phyloP scores from a whole-genome alignment of 495 filamentous ascomycete genomes.

The Beverwykella pulmonaria region DNA sequence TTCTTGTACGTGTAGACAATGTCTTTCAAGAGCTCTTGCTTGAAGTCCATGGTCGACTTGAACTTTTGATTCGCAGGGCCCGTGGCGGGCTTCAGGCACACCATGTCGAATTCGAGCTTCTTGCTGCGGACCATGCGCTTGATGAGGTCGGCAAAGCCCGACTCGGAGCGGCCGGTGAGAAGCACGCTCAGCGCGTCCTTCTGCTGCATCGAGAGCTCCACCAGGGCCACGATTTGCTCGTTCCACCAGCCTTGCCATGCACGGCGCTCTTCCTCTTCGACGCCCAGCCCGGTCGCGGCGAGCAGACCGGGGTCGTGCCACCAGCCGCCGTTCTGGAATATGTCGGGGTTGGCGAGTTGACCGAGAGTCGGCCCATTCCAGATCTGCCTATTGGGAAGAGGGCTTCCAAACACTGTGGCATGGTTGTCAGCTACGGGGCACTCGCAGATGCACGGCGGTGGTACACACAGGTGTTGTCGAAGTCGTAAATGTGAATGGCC shows the following conservation, averaged over 20 bases:
- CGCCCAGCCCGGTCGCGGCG: slow-evolving; percentile 79
- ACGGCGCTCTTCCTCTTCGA: slow-evolving; percentile 77
- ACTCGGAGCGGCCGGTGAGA: slow-evolving; percentile 83
- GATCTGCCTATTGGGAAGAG: slow-evolving; percentile 83
- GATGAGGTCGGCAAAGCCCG: slow-evolving; percentile 74
- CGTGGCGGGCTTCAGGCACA: slow-evolving; percentile 83
- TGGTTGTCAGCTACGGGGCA: slow-evolving; percentile 7
- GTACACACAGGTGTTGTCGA: slow-evolving; percentile 88
- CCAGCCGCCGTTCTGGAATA: slow-evolving; percentile 88
- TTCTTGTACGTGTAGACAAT: slow-evolving; percentile 80
- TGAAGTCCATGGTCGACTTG: slow-evolving; percentile 79
- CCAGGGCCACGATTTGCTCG: slow-evolving; percentile 82
- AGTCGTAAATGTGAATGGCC: slow-evolving; percentile 92
- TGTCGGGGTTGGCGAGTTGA: slow-evolving; percentile 70
- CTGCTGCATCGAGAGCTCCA: slow-evolving; percentile 80
- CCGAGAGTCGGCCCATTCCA: slow-evolving; percentile 80
- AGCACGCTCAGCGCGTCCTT: slow-evolving; percentile 85
- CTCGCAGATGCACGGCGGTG: background rate
- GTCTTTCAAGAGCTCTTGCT: slow-evolving; percentile 77
- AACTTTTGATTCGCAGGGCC: slow-evolving; percentile 79
- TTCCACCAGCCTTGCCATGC: slow-evolving; percentile 98
- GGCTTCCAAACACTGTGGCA: slow-evolving; percentile 78
- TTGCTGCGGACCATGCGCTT: slow-evolving; percentile 80
- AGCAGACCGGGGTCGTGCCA: slow-evolving; percentile 93
- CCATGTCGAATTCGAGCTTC: slow-evolving; percentile 81